phyloP scores from a whole-genome alignment of 495 filamentous ascomycete genomes.

The Neurospora africana region DNA sequence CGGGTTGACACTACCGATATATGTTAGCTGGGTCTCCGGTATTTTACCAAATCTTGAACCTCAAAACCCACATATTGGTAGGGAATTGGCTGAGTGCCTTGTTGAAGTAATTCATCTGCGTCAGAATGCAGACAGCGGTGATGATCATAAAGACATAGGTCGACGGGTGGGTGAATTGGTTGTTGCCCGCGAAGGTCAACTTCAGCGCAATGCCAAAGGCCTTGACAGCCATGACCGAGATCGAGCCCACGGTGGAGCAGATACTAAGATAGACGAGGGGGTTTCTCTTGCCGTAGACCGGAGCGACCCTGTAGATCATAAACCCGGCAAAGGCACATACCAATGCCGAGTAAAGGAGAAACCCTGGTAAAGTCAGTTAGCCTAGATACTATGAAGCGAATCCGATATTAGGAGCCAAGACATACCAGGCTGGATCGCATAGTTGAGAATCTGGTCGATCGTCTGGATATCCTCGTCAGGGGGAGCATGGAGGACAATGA shows the following conservation, averaged over 20 bases:
- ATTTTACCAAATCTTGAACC: constrained; percentile 12
- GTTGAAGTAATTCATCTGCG: constrained; percentile 99
- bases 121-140: constrained; percentile 83
- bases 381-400: background rate
- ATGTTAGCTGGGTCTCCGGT: constrained; percentile 18
- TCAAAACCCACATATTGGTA: constrained; percentile 66
- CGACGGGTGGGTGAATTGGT: constrained; percentile 86
- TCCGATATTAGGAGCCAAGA: background rate
- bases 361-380: constrained; percentile 48
- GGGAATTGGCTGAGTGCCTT: constrained; percentile 96
- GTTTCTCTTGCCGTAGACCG: constrained; percentile 83
- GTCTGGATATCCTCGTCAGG: constrained; percentile 81
- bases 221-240: constrained; percentile 98
- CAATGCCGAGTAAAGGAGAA: constrained; percentile 67
- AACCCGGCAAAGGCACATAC: constrained; percentile 74
- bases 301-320: constrained; percentile 94
- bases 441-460: constrained; percentile 78
- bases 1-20: constrained; percentile 71
- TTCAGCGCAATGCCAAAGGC: constrained; percentile 96
- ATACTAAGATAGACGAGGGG: constrained; percentile 93
- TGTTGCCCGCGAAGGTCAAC: constrained; percentile 78
- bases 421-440: constrained; percentile 82
- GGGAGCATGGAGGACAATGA: constrained; percentile 95
- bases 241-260: constrained; percentile 89
- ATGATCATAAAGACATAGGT: constrained; percentile 97